phyloP scores from a whole-genome alignment of 2,329 filamentous ascomycete genomes.

The Aspergillus tamarii region DNA sequence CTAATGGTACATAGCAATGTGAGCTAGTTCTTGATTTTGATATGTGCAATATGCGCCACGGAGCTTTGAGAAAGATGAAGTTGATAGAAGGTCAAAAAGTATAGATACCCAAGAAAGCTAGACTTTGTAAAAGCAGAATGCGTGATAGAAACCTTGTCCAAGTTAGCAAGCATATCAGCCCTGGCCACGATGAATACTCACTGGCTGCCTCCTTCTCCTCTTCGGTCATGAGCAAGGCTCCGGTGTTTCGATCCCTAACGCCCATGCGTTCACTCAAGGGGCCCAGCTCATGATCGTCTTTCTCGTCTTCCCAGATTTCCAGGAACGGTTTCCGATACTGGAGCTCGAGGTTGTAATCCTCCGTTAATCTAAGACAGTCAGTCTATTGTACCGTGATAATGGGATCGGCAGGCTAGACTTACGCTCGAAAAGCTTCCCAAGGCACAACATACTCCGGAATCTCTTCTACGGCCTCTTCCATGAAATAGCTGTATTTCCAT shows the following conservation, averaged over 20 bases:
- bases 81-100: background rate
- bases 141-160: conserved; percentile 73
- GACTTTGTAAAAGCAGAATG: conserved; percentile 97
- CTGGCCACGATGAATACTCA: conserved; percentile 32
- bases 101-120: conserved; percentile 36
- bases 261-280: conserved; percentile 94
- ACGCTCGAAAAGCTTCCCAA: conserved; percentile 94
- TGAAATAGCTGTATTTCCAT: conserved; percentile 97
- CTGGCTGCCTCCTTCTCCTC: conserved; percentile 91
- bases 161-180: conserved; percentile 19
- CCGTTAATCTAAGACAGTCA: conserved; percentile 63
- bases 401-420: conserved; percentile 19
- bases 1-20: background rate
- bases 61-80: background rate
- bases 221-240: conserved; percentile 70
- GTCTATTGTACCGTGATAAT: background rate
- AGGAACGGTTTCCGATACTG: conserved; percentile 90
- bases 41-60: background rate
- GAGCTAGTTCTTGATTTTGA: background rate
- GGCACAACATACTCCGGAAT: conserved; percentile 97
- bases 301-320: conserved; percentile 91
- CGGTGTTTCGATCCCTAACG: conserved; percentile 72
- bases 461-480: conserved; percentile 93
- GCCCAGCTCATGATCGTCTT: conserved; percentile 78
- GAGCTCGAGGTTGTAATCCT: conserved; percentile 94